phyloP scores from a whole-genome alignment of 2,329 filamentous ascomycete species.

The Aureobasidium namibiae region DNA sequence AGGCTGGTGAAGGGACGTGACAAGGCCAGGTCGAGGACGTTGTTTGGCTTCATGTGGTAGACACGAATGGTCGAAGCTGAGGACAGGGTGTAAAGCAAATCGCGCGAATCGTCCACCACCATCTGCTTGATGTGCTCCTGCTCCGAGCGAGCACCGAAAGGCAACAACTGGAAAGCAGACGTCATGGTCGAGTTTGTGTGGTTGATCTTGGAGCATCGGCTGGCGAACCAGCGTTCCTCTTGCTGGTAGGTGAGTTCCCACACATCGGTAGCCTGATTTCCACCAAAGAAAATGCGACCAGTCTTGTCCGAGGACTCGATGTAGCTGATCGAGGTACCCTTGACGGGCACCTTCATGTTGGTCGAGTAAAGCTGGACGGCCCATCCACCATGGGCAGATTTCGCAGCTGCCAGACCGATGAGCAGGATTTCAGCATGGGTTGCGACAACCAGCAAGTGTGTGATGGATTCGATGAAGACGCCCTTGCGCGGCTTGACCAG shows the following conservation, averaged over 20 bases:
- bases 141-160: constrained; percentile 21
- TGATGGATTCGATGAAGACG: constrained; percentile 81
- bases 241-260: constrained; percentile 95
- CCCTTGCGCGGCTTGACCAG: constrained; percentile 75
- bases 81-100: constrained; percentile 84
- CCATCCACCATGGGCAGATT: constrained; percentile 58
- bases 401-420: constrained; percentile 67
- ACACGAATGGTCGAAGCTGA: constrained; percentile 81
- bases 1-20: constrained; percentile 46
- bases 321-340: constrained; percentile 65
- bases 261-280: constrained; percentile 72
- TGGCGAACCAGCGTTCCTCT: constrained; percentile 94
- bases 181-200: constrained; percentile 70
- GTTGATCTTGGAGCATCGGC: constrained; percentile 77
- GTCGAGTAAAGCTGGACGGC: constrained; percentile 79
- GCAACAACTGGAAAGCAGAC: constrained; percentile 45
- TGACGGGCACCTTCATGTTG: constrained; percentile 69
- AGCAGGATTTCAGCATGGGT: constrained; percentile 78
- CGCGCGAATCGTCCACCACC: constrained; percentile 78
- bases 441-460: constrained; percentile 79
- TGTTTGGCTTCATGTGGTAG: constrained; percentile 68
- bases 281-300: constrained; percentile 90
- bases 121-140: constrained; percentile 66
- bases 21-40: constrained; percentile 46
- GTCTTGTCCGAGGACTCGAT: constrained; percentile 70